Conservation (phyloP, 345 rosid genomes). For the Aquilaria yunnanensis region DNA sequence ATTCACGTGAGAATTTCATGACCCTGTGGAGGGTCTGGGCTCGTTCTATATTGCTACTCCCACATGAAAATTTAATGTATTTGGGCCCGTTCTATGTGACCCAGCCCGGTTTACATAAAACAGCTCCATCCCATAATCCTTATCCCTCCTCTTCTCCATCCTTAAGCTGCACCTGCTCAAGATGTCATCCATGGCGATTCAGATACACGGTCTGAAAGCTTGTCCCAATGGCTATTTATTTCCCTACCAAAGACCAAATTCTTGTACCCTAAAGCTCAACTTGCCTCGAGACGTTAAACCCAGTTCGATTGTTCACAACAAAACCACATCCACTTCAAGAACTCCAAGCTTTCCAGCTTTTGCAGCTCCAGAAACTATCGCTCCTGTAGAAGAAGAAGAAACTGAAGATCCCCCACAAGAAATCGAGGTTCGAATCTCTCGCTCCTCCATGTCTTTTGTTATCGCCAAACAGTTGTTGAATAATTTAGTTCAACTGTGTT, state of each 20-base stretch:
- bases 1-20: too few relatives aligned
- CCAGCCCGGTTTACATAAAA: too few relatives aligned
- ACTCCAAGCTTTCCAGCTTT: conserved; percentile 26
- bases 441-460: too few relatives aligned
- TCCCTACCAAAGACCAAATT: conserved; percentile 15
- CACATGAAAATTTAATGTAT: neutral
- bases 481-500: neutral
- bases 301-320: conserved; percentile 8
- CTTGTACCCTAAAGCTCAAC: conserved; percentile 10
- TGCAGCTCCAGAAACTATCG: conserved; percentile 43
- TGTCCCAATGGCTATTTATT: conserved; percentile 21
- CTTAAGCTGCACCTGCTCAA: neutral
- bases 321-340: conserved; percentile 23
- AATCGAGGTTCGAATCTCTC: conserved; percentile 22
- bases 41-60: too few relatives aligned
- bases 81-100: neutral
- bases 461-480: too few relatives aligned
- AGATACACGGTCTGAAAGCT: conserved; percentile 12
- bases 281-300: conserved; percentile 7
- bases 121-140: conserved; percentile 23
- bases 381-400: conserved; percentile 25
- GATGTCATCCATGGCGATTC: conserved; percentile 47
- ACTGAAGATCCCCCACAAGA: conserved; percentile 18
- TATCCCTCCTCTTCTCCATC: conserved; percentile 27
- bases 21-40: too few relatives aligned